A percentile compares a stretch with the other conserved stretches of the same genome.
Conservation (phyloP, 1,139 yeast species). For the Scheffersomyces segobiensis region DNA sequence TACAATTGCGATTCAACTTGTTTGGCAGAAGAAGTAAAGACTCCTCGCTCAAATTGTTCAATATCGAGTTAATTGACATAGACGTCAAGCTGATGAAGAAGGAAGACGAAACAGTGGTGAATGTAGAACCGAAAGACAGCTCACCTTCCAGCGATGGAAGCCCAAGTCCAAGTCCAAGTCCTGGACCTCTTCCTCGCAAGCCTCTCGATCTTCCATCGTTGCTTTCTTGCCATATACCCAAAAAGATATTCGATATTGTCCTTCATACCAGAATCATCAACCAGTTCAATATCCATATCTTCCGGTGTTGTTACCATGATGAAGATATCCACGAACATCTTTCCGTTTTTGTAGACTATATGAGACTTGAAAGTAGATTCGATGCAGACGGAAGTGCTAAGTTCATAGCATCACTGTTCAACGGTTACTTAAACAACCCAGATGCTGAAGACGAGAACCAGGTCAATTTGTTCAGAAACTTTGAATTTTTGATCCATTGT, state of each 20-base stretch:
- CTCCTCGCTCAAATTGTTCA: slow-evolving; percentile 32
- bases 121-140: not conserved
- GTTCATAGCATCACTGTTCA: slow-evolving; percentile 26
- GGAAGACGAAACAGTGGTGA: slow-evolving; percentile 9
- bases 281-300: slow-evolving; percentile 32
- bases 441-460: slow-evolving; percentile 10
- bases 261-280: slow-evolving; percentile 23
- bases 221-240: slow-evolving; percentile 10
- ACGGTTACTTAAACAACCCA: slow-evolving; percentile 29
- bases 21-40: slow-evolving; percentile 10
- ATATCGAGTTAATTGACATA: slow-evolving; percentile 30
- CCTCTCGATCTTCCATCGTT: not conserved
- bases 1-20: slow-evolving; percentile 29
- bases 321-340: slow-evolving; percentile 16
- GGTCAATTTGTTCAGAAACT: slow-evolving; percentile 30
- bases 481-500: slow-evolving; percentile 29
- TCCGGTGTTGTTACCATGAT: slow-evolving; percentile 23
- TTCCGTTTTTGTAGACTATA: slow-evolving; percentile 28
- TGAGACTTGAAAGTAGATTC: slow-evolving; percentile 27
- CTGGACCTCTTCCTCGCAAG: not conserved
- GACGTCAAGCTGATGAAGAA: slow-evolving; percentile 13
- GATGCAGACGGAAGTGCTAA: slow-evolving; percentile 19
- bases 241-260: slow-evolving; percentile 13
- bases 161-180: slow-evolving; percentile 8
- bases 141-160: not conserved